Conservation (phyloP, 2,329 filamentous ascomycete genomes). For the Diaporthe amygdali region DNA sequence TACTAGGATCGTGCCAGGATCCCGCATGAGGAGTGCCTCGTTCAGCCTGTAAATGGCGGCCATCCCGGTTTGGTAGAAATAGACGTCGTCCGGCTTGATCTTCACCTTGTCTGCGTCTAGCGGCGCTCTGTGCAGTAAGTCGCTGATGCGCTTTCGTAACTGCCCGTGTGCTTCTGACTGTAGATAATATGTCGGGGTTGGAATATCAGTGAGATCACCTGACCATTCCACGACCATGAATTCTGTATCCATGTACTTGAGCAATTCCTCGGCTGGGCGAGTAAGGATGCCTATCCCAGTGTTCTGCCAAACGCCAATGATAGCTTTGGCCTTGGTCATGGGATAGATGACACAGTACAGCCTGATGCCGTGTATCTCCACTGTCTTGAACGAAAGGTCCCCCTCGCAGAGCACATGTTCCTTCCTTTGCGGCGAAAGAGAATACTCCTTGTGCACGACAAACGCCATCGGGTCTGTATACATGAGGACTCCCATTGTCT, state of each 20-base stretch:
- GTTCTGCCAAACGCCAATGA: slow-evolving; percentile 51
- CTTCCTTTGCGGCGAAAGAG: slow-evolving; percentile 40
- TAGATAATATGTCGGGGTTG: slow-evolving; percentile 44
- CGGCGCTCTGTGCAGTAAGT: slow-evolving; percentile 47
- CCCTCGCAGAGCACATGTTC: slow-evolving; percentile 38
- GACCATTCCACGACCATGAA: slow-evolving; percentile 40
- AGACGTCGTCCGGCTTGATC: slow-evolving; percentile 49
- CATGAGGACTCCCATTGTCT: slow-evolving; percentile 32
- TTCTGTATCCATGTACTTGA: slow-evolving; percentile 39
- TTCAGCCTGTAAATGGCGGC: slow-evolving; percentile 52
- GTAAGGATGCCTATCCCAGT: slow-evolving; percentile 52
- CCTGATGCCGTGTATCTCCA: slow-evolving; percentile 47
- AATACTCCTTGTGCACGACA: slow-evolving; percentile 33
- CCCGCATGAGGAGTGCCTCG: slow-evolving; percentile 40
- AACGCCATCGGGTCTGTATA: slow-evolving; percentile 37
- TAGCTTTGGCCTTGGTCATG: slow-evolving; percentile 37
- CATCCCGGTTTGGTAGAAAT: slow-evolving; percentile 61
- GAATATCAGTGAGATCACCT: slow-evolving; percentile 27
- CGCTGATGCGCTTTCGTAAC: slow-evolving; percentile 46
- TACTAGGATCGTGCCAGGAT: slow-evolving; percentile 43
- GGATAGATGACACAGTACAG: slow-evolving; percentile 52
- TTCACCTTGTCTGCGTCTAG: slow-evolving; percentile 33
- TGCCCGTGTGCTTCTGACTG: slow-evolving; percentile 42
- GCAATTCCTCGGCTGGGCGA: slow-evolving; percentile 49
- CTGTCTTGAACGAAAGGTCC: slow-evolving; percentile 44